phyloP scores from a whole-genome alignment of 192 early-diverging fungal genomes.

The Jimgerdemannia flammicorona region DNA sequence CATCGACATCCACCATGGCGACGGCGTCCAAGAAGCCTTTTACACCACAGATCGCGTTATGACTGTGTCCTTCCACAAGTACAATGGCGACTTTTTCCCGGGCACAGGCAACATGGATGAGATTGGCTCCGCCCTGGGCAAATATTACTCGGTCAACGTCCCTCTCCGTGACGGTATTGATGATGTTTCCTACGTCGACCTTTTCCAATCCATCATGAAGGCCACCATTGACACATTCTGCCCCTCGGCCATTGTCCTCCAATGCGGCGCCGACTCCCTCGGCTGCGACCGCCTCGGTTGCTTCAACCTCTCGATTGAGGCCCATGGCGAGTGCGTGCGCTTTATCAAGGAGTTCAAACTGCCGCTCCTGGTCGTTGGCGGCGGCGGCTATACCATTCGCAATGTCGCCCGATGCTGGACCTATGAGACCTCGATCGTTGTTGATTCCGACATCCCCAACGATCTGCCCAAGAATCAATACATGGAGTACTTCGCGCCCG shows the following conservation, averaged over 20 bases:
- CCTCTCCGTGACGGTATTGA: slow-evolving; percentile 84
- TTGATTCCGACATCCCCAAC: slow-evolving; percentile 69
- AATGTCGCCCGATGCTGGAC: slow-evolving; percentile 95
- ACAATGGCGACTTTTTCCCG: slow-evolving; percentile 91
- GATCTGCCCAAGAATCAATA: slow-evolving; percentile 72
- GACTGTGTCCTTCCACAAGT: slow-evolving; percentile 97
- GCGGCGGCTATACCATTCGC: slow-evolving; percentile 88
- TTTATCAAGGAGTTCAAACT: slow-evolving; percentile 79
- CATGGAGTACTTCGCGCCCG: slow-evolving; percentile 83
- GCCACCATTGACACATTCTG: slow-evolving; percentile 68
- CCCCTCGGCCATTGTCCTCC: slow-evolving; percentile 84
- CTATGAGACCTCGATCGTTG: slow-evolving; percentile 85
- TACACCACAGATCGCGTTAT: slow-evolving; percentile 87
- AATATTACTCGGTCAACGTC: slow-evolving; percentile 86
- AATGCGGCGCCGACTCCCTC: slow-evolving; percentile 76
- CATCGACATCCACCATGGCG: slow-evolving; percentile 97
- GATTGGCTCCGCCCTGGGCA: slow-evolving; percentile 75
- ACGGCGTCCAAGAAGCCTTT: slow-evolving; percentile 98
- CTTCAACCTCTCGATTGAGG: slow-evolving; percentile 56
- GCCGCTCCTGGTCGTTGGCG: slow-evolving; percentile 78
- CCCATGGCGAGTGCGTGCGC: slow-evolving; percentile 74
- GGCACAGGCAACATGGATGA: slow-evolving; percentile 79
- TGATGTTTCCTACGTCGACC: slow-evolving; percentile 76
- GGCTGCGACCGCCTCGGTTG: slow-evolving; percentile 51
- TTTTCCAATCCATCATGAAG: slow-evolving; percentile 72